Evolutionary conservation across 768 basidiomycete species (phyloP), one percentile per base, ranked within the genome.

Genomic region (Lactifluus volemus): DNA sequence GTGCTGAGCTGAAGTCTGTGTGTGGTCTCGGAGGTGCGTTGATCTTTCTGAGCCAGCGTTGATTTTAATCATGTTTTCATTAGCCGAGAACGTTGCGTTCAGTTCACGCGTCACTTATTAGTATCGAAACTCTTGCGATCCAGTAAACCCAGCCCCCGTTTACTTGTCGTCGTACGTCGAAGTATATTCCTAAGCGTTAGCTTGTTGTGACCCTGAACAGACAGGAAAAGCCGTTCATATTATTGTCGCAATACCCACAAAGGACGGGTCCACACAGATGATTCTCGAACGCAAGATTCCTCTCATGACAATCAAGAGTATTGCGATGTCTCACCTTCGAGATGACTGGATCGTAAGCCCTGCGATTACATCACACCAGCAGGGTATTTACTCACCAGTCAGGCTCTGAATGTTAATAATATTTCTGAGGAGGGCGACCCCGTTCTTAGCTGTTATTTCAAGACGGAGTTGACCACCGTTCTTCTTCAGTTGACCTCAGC

Each of bases 341-440:
- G 97, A 99, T 65, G 97, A 98, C 70, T 99, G 95, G 90, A 79
- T 98, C 74, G 94, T 92, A 73, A 63, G 82, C 70, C 3, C 12
- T 29, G 36, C 15, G 41, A 25, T 60, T 21, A 41, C 34, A 1
- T 51, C 41, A 12, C 50, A 5, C 2, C 1, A 53, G 34, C n/a
- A 25, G 36, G 25, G 39, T 19, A 9, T 21, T 53, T 10, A 45
- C n/a, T 9, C 17, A 45, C n/a, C 11, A 49, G 29, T 19, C 64
- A 93, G 93, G 83, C 80, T 1, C 73, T 98, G 69, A 95, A 95
- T 68, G 82, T 83, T 49, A 83, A 80, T 58, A 77, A 80, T 9
- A 42, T 58, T n/a, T 84, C 86, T 17, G 95, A 98, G 72, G 96
- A 98, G 71, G 96, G 95, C 34, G 97, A 99, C 70, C 94, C 96